Conservation (phyloP, 2,329 filamentous ascomycete species). For the Clonostachys rosea region DNA sequence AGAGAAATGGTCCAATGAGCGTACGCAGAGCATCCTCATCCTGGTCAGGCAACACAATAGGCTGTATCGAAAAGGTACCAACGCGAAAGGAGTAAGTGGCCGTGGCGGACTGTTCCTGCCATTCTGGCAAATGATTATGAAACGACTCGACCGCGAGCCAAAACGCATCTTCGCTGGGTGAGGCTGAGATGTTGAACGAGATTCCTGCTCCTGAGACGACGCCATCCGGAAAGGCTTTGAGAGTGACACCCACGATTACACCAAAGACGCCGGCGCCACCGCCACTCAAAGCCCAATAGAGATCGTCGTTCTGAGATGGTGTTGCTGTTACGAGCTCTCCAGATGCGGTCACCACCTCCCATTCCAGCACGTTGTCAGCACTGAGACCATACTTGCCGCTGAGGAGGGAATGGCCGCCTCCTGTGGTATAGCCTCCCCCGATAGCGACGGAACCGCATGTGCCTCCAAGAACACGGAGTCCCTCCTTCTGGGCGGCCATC, state of each 20-base stretch:
- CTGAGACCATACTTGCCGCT: conserved; percentile 47
- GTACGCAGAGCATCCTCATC: background rate
- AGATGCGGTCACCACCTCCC: conserved; percentile 45
- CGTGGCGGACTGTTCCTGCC: no score
- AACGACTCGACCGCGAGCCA: background rate
- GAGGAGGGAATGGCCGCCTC: conserved; percentile 52
- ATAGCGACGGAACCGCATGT: conserved; percentile 52
- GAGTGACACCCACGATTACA: conserved; percentile 50
- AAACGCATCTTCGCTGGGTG: conserved; percentile 21
- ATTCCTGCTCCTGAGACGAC: conserved; percentile 32
- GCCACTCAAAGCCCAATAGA: conserved; percentile 61
- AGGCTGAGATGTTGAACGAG: conserved; percentile 29
- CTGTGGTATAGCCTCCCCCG: conserved; percentile 57
- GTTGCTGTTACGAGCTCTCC: conserved; percentile 42
- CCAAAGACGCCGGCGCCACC: conserved; percentile 50
- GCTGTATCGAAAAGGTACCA: background rate
- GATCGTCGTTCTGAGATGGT: conserved; percentile 37
- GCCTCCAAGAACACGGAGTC: conserved; percentile 47
- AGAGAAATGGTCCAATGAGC: background rate
- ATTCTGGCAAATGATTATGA: background rate
- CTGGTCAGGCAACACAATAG: background rate
- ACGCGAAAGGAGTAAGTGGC: background rate
- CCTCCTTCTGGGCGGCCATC: conserved; percentile 35
- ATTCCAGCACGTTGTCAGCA: conserved; percentile 53
- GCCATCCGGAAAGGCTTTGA: conserved; percentile 40